A percentile compares a stretch with the other conserved stretches of the same genome.
Evolutionary conservation across 2,329 filamentous ascomycete genomes (phyloP).

Genomic region (Aspergillus viridinutans): DNA sequence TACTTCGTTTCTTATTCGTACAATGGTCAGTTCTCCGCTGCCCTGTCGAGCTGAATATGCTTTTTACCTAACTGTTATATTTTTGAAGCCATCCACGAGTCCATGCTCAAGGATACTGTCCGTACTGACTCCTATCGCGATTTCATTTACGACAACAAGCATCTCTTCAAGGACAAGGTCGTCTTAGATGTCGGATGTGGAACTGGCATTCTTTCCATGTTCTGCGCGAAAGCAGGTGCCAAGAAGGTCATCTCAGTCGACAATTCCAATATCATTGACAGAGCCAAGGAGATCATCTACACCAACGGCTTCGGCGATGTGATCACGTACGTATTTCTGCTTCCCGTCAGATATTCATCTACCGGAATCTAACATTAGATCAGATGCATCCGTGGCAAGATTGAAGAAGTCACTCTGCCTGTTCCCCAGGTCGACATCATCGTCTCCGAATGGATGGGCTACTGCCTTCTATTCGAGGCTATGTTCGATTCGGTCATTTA

Average conservation of each 20-base stretch:
- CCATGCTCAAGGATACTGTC: slow-evolving; percentile 87
- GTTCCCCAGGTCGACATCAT: slow-evolving; percentile 86
- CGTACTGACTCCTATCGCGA: slow-evolving; percentile 90
- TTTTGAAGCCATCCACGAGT: slow-evolving; percentile 76
- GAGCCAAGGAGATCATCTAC: slow-evolving; percentile 78
- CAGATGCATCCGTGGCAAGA: slow-evolving; percentile 71
- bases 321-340: slow-evolving; percentile 54
- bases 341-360: neutral
- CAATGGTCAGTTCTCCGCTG: slow-evolving; percentile 54
- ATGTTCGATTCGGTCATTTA: slow-evolving; percentile 93
- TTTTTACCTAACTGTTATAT: neutral
- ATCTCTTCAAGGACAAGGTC: slow-evolving; percentile 77
- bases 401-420: slow-evolving; percentile 79
- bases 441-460: slow-evolving; percentile 98
- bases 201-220: slow-evolving; percentile 86
- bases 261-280: slow-evolving; percentile 84
- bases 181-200: slow-evolving; percentile 88
- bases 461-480: slow-evolving; percentile 86
- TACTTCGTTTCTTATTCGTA: slow-evolving; percentile 64
- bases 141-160: slow-evolving; percentile 89
- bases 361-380: slow-evolving; percentile 4
- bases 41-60: no score
- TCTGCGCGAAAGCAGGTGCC: slow-evolving; percentile 86
- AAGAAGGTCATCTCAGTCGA: slow-evolving; percentile 85
- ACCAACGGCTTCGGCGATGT: slow-evolving; percentile 69